A percentile compares a stretch with the other conserved stretches of the same genome.
These are phyloP conservation scores for Parasarocladium wereldwijsianum DNA, from an alignment of 2,329 filamentous ascomycete species.

Conservation along the genomic window DNA sequence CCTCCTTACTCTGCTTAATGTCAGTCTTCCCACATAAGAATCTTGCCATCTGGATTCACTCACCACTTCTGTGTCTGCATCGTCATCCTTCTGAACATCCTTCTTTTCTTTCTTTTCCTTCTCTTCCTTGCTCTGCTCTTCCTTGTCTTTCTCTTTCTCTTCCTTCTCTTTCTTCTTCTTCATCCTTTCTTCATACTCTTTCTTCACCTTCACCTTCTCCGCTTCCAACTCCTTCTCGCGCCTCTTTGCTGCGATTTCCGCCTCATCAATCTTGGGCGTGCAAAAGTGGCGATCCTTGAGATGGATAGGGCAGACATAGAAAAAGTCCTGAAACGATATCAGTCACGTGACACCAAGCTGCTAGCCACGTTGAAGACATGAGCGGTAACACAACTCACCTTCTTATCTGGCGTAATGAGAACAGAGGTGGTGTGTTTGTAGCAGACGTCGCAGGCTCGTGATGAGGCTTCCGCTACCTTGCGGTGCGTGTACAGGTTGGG, in stretches of 20 bases:
- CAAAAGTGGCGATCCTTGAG: constrained; percentile 75
- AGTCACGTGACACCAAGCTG: constrained; percentile 6
- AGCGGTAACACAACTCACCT: constrained; percentile 53
- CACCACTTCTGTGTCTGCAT: constrained; percentile 9
- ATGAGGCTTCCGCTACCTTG: constrained; percentile 69
- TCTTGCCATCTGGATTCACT: neutral
- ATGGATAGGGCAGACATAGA: constrained; percentile 77
- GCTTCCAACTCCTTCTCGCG: constrained; percentile 47
- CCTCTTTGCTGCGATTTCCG: constrained; percentile 42
- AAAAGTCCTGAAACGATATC: constrained; percentile 51
- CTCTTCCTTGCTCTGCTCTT: constrained; percentile 29
- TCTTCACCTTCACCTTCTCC: constrained; percentile 50
- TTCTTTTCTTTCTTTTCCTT: constrained; percentile 30
- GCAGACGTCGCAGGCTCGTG: constrained; percentile 81
- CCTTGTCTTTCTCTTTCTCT: constrained; percentile 31
- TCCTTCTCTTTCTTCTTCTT: constrained; percentile 55
- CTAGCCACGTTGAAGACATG: neutral
- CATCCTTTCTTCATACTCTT: constrained; percentile 63
- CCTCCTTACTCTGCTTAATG: constrained; percentile 9
- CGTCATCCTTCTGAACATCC: constrained; percentile 19
- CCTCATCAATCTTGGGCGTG: constrained; percentile 56
- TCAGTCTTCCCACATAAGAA: neutral
- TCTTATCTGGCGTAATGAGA: constrained; percentile 76
- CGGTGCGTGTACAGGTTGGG: constrained; percentile 75
- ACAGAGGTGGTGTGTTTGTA: constrained; percentile 80